Evolutionary conservation across 2,329 filamentous ascomycete genomes (phyloP).

Genomic region (Sarocladiaceae sp.): DNA sequence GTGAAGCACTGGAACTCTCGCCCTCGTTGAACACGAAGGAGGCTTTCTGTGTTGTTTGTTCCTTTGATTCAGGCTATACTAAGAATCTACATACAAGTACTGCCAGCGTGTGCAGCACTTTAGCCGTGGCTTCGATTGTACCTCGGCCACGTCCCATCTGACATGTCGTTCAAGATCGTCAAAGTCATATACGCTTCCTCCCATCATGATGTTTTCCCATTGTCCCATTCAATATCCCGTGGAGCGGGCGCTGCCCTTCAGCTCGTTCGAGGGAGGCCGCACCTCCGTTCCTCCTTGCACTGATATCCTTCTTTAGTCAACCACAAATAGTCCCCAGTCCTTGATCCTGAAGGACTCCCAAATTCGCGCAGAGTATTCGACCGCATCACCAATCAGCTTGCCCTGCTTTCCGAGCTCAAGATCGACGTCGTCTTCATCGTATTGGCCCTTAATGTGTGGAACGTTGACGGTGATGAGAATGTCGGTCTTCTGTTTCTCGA

Average conservation of each 20-base stretch:
- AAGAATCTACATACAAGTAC: background rate
- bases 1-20: too few relatives aligned
- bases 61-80: slow-evolving; percentile 6
- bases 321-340: slow-evolving; percentile 72
- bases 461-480: slow-evolving; percentile 84
- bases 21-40: background rate
- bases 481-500: slow-evolving; percentile 74
- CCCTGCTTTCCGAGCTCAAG: slow-evolving; percentile 61
- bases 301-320: background rate
- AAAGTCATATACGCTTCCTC: background rate
- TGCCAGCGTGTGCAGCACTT: background rate
- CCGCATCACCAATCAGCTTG: slow-evolving; percentile 62
- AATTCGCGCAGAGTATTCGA: slow-evolving; percentile 64
- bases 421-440: slow-evolving; percentile 68
- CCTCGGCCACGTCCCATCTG: background rate
- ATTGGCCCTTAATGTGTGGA: slow-evolving; percentile 73
- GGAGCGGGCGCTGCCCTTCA: too few relatives aligned
- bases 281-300: too few relatives aligned
- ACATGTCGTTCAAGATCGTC: slow-evolving; percentile 8
- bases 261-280: too few relatives aligned
- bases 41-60: background rate
- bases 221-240: too few relatives aligned
- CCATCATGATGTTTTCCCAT: background rate
- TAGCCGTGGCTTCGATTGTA: background rate
- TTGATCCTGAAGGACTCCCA: slow-evolving; percentile 72